Base-by-base conservation (phyloP, 2,329 filamentous ascomycete genomes). In the Elsinoe fawcettii region DNA sequence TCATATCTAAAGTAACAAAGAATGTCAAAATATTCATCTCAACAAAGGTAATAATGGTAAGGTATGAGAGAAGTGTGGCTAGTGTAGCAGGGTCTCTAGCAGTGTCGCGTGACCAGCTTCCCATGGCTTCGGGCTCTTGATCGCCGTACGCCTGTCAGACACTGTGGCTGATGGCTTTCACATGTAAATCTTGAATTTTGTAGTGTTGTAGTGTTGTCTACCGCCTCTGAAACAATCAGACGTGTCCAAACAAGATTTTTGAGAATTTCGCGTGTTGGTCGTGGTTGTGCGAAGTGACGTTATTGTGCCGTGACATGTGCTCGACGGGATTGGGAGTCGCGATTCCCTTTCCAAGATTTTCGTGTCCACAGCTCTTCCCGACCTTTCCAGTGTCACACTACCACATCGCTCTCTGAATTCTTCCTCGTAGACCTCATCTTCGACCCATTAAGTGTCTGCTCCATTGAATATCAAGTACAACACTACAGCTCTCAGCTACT, bases 261-360 rank as follows among this genome's bases (percentile, higher is more conserved):
- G 7, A 23, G 25, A 53, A 51, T 32, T 32, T 51, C 30, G 25
- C 25, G 25, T 53, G 32, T 37, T 39, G 12, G n/a, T 20, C 16
- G 32, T 20, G 49, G 16, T 39, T 18, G 30, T 32, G 16, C 20
- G 25, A 36, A 53, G 30, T 53, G 49, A 36, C 32, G 49, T 53
- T 36, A n/a, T 25, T 8, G 46, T 34, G 23, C 25, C 46, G 46
- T 53, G 49, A 23, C 20, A 53, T n/a, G 9, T 23, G 30, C 20
- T n/a, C 34, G 47, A 34, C 27, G 47, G 30, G 9, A 12, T 16
- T 23, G 49, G 5, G 14, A 53, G 32, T 51, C 46, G 46, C 46
- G 46, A 46, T 36, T 51, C 46, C 46, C 32, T 18, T 53, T 53
- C 49, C 49, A 36, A 53, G 49, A 53, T 53, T 53, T 53, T 53